A percentile compares a stretch with the other conserved stretches of the same genome.
Conservation (phyloP, 768 basidiomycete species). For the Boletus sp. region DNA sequence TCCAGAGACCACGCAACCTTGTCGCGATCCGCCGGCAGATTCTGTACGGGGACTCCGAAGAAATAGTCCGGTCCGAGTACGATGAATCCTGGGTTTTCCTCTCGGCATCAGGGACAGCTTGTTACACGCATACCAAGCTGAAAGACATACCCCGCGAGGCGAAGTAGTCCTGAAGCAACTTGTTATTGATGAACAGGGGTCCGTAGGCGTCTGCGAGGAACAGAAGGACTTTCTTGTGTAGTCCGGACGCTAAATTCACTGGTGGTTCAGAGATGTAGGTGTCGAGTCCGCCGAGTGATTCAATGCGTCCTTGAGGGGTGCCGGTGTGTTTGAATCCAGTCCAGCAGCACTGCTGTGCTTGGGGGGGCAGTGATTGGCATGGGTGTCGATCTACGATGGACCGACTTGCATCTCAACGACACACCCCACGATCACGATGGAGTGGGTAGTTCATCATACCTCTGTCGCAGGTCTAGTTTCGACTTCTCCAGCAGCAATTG, state of each 20-base stretch:
- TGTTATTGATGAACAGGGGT: constrained; percentile 51
- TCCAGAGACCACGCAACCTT: constrained; percentile 41
- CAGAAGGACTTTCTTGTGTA: constrained; percentile 44
- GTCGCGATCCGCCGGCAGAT: constrained; percentile 35
- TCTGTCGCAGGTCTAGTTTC: too few species aligned
- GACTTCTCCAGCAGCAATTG: too few species aligned
- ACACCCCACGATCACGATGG: not conserved
- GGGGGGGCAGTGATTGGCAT: constrained; percentile 29
- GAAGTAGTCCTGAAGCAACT: constrained; percentile 59
- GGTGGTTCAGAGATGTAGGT: constrained; percentile 56
- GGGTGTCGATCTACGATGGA: not conserved
- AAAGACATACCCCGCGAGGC: constrained; percentile 47
- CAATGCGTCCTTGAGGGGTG: constrained; percentile 41
- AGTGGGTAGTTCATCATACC: not conserved
- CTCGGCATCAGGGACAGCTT: not conserved
- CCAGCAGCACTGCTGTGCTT: constrained; percentile 51
- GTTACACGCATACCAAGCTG: not conserved
- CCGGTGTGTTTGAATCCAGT: constrained; percentile 48
- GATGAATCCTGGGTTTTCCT: constrained; percentile 42
- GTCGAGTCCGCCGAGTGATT: constrained; percentile 43
- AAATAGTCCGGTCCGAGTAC: constrained; percentile 63
- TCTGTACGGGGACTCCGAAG: constrained; percentile 47
- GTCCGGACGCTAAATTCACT: not conserved
- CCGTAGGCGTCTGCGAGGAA: constrained; percentile 58
- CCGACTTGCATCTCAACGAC: not conserved